Base-by-base conservation (phyloP, 148 eudicot genomes). In the Bassia scoparia region DNA sequence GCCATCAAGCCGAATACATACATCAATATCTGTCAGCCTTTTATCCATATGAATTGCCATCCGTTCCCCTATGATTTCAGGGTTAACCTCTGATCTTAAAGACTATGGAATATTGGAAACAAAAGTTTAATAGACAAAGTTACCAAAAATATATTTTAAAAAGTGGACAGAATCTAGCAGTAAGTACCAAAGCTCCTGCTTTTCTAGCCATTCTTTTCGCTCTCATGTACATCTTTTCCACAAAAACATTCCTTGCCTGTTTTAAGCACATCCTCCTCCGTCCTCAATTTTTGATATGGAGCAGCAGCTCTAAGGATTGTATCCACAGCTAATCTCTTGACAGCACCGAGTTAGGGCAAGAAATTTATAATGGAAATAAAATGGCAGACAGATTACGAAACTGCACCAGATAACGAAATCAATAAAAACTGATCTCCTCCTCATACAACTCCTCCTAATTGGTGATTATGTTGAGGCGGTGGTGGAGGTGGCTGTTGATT, bases 271-370 rank as follows among this genome's bases (percentile, higher is more conserved):
- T 89, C 90, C 83, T 88, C 84, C 75, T 86, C 96, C 85, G 91
- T 87, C 72, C 99, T 89, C 75, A 95, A 78, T 79, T 91, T 95
- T 52, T 95, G 99, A 78, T 95, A 95, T 21, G 99, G 99, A 56
- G 99, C 99, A 81, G 99, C 99, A 71, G 99, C 99, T 82, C 99
- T 86, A 38, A 95, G 93, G 75, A 97, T 95, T 74, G 99, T 97
- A 84, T 95, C 99, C 84, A 95, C 99, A 69, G 99, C 99, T 86
- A 95, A 89, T 80, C 99, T 90, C 86, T 76, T 95, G 54, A 95
- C 94, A 76, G 97, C 96, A 75, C 99, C 99, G 97, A 89, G 90
- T 49, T 70, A 71, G 62, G 38, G 72, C 52, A 50, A 44, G 66
- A 31, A 31, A 69, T 63, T 54, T 54, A 72, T 56, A 71, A 44